Evolutionary conservation across 1,139 yeast genomes (phyloP), one percentile per base, ranked within the genome.

Genomic region (Blastobotrys proliferans): DNA sequence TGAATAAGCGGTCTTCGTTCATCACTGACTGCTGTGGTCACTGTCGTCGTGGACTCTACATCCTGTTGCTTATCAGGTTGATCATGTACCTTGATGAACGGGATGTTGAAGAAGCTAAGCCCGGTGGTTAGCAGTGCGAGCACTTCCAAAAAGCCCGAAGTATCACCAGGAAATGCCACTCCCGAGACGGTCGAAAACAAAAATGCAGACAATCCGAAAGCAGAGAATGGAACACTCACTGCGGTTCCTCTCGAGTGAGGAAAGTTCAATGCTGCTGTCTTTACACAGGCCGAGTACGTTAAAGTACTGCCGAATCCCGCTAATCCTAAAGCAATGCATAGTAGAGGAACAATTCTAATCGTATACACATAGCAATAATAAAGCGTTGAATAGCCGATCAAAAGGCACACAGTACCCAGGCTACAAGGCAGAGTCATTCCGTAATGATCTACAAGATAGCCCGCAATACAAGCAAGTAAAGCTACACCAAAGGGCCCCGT

Each of bases 401-500:
- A 49, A 22, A 61, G 44, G 21, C 54, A 40, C 11, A 50, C 18
- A 1, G 59, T 56, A 14, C 67, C 67, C 20, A 60, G 31, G 8
- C 76, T 9, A 62, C 57, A 34, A 1, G 81, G 69, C n/a, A 63
- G 41, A 2, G 74, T 64, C 46, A 76, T 76, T 3, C 81, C 81
- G 22, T 63, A 64, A 33, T 58, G 60, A 55, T 79, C 83, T 11
- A 78, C 78, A n/a, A 77, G 64, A n/a, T 61, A 55, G 1, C 83
- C 83, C 0, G 80, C 77, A 3, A 75, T 43, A 1, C 80, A 80
- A 0, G 81, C 82, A 2, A 76, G 64, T 17, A 76, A 48, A n/a
- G 81, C 77, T 25, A 75, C 70, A 2, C 83, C 83, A 16, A 76
- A 56, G 9, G 77, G 74, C 2, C 83, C 83, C 43, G 72, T 63